Conservation (phyloP, 345 rosid genomes). For the Corymbia maculata region DNA sequence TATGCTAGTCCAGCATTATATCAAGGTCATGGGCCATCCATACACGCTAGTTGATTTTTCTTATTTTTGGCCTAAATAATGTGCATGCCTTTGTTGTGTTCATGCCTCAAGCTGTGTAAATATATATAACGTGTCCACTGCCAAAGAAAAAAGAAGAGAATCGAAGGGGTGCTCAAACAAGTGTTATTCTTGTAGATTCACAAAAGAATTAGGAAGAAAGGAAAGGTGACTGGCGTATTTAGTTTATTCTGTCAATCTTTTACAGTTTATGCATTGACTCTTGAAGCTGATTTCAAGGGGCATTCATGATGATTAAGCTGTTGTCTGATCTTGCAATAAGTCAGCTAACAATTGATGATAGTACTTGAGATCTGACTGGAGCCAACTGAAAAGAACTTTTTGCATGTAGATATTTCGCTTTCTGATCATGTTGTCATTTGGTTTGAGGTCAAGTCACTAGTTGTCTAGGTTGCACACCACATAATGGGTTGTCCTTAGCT, state of each 20-base stretch:
- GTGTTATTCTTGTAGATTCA: background rate
- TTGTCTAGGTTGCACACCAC: background rate
- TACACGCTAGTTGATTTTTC: background rate
- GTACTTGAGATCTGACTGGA: background rate
- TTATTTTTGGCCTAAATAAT: background rate
- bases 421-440: background rate
- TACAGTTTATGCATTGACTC: background rate
- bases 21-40: background rate
- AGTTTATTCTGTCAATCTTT: background rate
- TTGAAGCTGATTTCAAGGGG: background rate
- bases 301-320: background rate
- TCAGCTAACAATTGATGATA: background rate
- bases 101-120: background rate
- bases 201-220: background rate
- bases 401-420: background rate
- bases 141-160: background rate
- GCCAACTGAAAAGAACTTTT: background rate
- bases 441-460: background rate
- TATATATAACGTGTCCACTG: background rate
- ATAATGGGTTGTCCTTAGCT: background rate
- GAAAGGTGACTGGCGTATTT: background rate
- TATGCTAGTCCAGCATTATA: background rate
- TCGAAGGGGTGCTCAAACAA: background rate
- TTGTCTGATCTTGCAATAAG: background rate
- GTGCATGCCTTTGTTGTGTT: background rate